Conservation (phyloP, 345 rosid genomes). For the Conringia planisiliqua region DNA sequence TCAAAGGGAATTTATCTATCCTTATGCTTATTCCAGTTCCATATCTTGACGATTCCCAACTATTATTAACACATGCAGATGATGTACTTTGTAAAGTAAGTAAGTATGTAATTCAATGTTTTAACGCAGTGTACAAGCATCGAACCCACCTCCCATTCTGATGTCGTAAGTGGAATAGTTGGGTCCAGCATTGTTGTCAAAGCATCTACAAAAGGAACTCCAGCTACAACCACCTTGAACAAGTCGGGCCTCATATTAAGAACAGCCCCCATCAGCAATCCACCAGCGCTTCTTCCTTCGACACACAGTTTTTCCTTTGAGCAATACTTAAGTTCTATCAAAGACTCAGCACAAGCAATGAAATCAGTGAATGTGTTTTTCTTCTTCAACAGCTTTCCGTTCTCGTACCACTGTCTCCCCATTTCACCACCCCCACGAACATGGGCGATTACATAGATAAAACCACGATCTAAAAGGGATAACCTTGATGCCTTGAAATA, state of each 20-base stretch:
- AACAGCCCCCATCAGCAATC: slow-evolving; percentile 88
- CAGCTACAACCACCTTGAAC: slow-evolving; percentile 85
- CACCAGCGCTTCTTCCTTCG: slow-evolving; percentile 96
- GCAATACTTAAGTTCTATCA: slow-evolving; percentile 62
- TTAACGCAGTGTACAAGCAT: not conserved
- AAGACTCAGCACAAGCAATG: slow-evolving; percentile 73
- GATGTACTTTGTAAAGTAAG: not conserved
- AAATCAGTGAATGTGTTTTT: slow-evolving; percentile 90
- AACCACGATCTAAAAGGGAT: slow-evolving; percentile 88
- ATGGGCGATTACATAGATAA: slow-evolving; percentile 81
- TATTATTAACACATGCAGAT: not conserved
- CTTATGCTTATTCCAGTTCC: not conserved
- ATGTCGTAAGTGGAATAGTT: slow-evolving; percentile 86
- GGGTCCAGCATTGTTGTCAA: slow-evolving; percentile 98
- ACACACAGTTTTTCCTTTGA: slow-evolving; percentile 80
- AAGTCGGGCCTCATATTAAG: slow-evolving; percentile 96
- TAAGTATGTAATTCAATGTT: not conserved
- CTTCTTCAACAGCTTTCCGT: slow-evolving; percentile 79
- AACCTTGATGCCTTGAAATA: slow-evolving; percentile 67
- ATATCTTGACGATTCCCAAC: not conserved
- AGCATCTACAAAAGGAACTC: slow-evolving; percentile 94
- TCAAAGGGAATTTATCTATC: not conserved
- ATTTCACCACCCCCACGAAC: slow-evolving; percentile 98
- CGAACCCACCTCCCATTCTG: slow-evolving; percentile 89
- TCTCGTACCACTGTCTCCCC: slow-evolving; percentile 98